phyloP scores from a whole-genome alignment of 106 monocot species.

The Dioscorea dumetorum region DNA sequence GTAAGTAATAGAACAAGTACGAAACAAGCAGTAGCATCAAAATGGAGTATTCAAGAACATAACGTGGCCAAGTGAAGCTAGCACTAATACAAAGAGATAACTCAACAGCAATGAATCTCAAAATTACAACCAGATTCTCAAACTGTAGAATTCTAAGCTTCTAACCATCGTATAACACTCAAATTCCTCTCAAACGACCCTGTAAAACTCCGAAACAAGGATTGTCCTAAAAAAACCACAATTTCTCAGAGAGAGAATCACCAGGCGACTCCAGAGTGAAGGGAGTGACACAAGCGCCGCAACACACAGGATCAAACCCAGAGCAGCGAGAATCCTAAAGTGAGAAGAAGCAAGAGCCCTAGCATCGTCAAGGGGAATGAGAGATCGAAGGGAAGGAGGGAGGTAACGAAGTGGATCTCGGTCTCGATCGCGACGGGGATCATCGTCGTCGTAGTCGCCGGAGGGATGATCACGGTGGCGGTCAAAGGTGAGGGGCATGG shows the following conservation, averaged over 20 bases:
- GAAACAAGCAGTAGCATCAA: too few species aligned
- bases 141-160: neutral
- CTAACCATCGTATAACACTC: neutral
- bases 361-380: conserved; percentile 33
- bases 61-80: too few species aligned
- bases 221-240: neutral
- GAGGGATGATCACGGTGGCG: neutral
- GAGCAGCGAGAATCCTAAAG: conserved; percentile 21
- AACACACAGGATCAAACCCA: conserved; percentile 28
- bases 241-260: conserved; percentile 10
- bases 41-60: too few species aligned
- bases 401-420: conserved; percentile 16
- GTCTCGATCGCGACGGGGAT: conserved; percentile 2
- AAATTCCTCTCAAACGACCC: neutral
- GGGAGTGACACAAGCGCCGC: conserved; percentile 32
- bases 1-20: too few species aligned
- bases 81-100: too few species aligned
- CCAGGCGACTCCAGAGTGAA: conserved; percentile 56
- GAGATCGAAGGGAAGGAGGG: conserved; percentile 21
- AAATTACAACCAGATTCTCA: neutral
- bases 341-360: conserved; percentile 10
- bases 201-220: neutral
- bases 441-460: neutral
- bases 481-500: conserved; percentile 16
- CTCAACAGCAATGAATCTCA: too few species aligned